Evolutionary conservation across 257 asterid species (phyloP), one percentile per base, ranked within the genome.

Genomic region (Prunella vulgaris): DNA sequence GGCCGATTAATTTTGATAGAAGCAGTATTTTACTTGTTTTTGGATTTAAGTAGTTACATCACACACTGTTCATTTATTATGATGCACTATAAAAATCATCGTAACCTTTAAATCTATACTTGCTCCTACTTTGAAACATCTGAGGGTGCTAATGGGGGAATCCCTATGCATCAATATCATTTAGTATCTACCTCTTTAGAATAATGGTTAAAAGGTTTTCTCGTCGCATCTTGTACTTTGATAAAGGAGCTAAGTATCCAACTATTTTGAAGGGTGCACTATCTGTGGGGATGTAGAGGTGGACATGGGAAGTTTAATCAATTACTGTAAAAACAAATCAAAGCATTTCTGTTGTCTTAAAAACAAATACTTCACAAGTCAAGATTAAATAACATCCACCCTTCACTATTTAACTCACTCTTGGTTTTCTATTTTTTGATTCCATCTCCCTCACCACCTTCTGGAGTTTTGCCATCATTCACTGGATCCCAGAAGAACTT

Each of bases 101-200:
- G 46, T 72, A 28, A 28, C 27, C 42, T 18, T 67, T 52, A 30
- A 30, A 51, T 32, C 20, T 27, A 27, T 46, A 33, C 48, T 21
- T 10, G 9, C 58, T 38, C 8, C 44, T 56, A 73, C 33, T 65
- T 25, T 14, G 59, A 54, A 53, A 14, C 7, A 44, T 72, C 40
- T 53, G n/a, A 52, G 51, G 22, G 17, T 15, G 32, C 27, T 13
- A 54, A 37, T 22, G 38, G 28, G 37, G 64, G 52, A 33, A 54
- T 68, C 56, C 15, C 40, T 54, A 68, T 32, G 72, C 53, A 17
- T 28, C 60, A 18, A 20, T 21, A 53, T 44, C 72, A 13, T 52
- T 37, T 42, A 42, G 18, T 42, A 14, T 15, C 60, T 66, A 32
- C 18, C 51, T 30, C 49, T 17, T 28, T 1, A 32, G 33, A 66